These are phyloP conservation scores for Lactarius tabidus DNA, from an alignment of 768 basidiomycete genomes.

Conservation along the genomic window DNA sequence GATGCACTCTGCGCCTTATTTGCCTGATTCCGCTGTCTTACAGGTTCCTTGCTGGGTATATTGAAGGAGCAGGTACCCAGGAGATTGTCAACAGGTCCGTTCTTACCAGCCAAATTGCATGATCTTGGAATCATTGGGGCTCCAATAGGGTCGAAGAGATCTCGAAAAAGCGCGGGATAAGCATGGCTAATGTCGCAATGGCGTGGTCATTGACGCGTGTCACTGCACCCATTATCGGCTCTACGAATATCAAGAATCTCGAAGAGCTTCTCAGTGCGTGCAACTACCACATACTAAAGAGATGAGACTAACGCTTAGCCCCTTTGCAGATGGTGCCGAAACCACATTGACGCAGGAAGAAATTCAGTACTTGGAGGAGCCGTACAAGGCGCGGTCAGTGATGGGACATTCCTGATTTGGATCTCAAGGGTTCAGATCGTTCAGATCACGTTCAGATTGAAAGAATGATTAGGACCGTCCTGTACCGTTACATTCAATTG, in stretches of 20 bases:
- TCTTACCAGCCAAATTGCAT: background rate
- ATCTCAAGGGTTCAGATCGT: background rate
- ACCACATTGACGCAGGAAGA: too few species aligned
- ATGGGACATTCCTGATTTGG: background rate
- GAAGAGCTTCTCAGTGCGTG: conserved; percentile 23
- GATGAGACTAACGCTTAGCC: background rate
- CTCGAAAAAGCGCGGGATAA: conserved; percentile 31
- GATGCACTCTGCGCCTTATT: too few species aligned
- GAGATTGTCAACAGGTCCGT: conserved; percentile 18
- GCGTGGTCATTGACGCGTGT: conserved; percentile 31
- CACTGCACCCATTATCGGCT: conserved; percentile 18
- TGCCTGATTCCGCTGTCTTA: background rate
- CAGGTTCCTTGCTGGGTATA: conserved; percentile 2
- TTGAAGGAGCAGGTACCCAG: background rate
- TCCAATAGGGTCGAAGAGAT: conserved; percentile 30
- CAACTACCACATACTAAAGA: background rate
- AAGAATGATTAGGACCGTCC: too few species aligned
- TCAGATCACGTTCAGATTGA: too few species aligned
- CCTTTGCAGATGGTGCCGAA: background rate
- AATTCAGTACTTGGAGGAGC: conserved; percentile 1
- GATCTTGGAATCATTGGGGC: background rate
- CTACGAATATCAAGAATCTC: conserved; percentile 22
- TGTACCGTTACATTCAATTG: too few species aligned
- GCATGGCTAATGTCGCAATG: conserved; percentile 43
- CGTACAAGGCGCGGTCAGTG: conserved; percentile 23